Conservation (phyloP, 1,139 yeast species). For the Lodderomyces pseudojiufengensis region DNA sequence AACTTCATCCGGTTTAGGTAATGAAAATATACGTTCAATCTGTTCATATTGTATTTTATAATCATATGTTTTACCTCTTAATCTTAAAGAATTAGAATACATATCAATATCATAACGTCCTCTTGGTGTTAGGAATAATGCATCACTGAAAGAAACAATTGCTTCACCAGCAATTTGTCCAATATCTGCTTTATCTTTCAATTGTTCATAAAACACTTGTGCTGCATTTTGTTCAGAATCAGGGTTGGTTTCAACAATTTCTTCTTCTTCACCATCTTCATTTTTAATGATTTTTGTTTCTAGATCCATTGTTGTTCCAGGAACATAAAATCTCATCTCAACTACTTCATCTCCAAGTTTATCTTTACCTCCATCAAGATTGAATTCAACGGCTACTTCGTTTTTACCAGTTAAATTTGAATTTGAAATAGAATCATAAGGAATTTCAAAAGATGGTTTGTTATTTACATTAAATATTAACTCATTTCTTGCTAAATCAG, state of each 20-base stretch:
- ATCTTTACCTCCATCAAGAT: conserved; percentile 48
- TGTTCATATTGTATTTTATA: conserved; percentile 91
- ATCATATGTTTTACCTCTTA: conserved; percentile 97
- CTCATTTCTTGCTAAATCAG: conserved; percentile 90
- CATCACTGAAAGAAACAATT: conserved; percentile 90
- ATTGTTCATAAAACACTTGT: conserved; percentile 78
- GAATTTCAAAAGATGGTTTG: conserved; percentile 88
- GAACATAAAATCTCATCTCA: conserved; percentile 88
- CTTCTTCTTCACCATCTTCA: conserved; percentile 38
- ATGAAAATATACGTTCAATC: conserved; percentile 82
- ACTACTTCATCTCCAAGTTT: conserved; percentile 93
- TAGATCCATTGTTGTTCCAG: conserved; percentile 64
- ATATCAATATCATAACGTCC: conserved; percentile 98
- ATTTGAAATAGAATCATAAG: conserved; percentile 75
- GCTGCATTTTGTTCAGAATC: conserved; percentile 73
- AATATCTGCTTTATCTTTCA: conserved; percentile 92
- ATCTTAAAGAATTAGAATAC: conserved; percentile 82
- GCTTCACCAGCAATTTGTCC: conserved; percentile 97
- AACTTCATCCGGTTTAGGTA: conserved; percentile 92
- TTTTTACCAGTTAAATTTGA: conserved; percentile 90
- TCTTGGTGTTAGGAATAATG: conserved; percentile 91
- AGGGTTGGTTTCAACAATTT: conserved; percentile 39
- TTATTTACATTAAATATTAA: conserved; percentile 81
- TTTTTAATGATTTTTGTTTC: conserved; percentile 39
- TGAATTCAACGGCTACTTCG: conserved; percentile 89